Evolutionary conservation across 305 asterid species (phyloP).

Genomic region (Lippia alba): DNA sequence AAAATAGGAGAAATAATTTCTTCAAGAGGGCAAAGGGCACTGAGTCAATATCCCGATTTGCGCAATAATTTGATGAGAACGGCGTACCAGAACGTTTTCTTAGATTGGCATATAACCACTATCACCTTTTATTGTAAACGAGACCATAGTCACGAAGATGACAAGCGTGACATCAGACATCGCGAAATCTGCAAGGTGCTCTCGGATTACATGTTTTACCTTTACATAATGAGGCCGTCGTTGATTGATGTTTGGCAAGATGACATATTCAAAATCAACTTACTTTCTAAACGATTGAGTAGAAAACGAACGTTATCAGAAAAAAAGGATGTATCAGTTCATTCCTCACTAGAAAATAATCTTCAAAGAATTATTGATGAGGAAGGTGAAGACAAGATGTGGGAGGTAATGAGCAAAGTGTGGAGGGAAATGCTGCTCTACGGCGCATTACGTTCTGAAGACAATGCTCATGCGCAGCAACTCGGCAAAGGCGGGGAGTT

Average conservation of each 20-base stretch:
- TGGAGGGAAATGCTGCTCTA: slow-evolving; percentile 44
- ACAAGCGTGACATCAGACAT: not conserved
- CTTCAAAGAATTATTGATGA: not conserved
- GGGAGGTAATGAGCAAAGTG: slow-evolving; percentile 45
- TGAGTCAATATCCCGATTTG: no score
- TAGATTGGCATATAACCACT: not conserved
- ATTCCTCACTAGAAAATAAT: slow-evolving; percentile 36
- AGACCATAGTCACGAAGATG: no score
- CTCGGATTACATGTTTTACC: not conserved
- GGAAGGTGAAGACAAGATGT: not conserved
- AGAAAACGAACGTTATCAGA: not conserved
- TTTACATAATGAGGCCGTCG: not conserved
- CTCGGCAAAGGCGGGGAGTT: slow-evolving; percentile 48
- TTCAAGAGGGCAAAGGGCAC: not conserved
- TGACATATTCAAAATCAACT: not conserved
- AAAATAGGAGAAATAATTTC: no score
- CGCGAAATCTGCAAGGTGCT: not conserved
- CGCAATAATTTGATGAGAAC: no score
- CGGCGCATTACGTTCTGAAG: slow-evolving; percentile 40
- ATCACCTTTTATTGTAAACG: not conserved
- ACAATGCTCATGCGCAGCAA: slow-evolving; percentile 40
- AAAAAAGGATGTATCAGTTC: not conserved
- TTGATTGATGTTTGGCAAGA: not conserved
- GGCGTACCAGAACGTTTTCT: not conserved
- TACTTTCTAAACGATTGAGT: not conserved